Evolutionary conservation across 108 stramenopile genomes (phyloP).

Genomic region (Cafeteria roenbergensis): DNA sequence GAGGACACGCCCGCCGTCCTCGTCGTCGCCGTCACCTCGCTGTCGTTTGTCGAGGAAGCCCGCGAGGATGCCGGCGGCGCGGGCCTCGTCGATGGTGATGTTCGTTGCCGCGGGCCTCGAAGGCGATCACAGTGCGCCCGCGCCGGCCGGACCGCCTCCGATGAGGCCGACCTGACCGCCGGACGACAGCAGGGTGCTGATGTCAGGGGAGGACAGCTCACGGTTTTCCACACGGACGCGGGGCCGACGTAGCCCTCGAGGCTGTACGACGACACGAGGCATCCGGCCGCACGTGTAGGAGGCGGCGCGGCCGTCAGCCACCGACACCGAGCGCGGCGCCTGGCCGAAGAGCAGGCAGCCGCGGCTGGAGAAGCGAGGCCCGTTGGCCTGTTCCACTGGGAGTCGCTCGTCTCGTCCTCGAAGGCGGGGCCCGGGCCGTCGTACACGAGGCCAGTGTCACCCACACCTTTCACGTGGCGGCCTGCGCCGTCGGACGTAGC

Average conservation of each 20-base stretch:
- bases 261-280: not conserved
- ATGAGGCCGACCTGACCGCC: not conserved
- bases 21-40: not conserved
- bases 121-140: not conserved
- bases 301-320: not conserved
- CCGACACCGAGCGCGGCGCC: not conserved
- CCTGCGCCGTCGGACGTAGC: too few relatives aligned
- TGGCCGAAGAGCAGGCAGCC: not conserved
- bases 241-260: not conserved
- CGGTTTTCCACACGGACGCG: not conserved
- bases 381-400: not conserved
- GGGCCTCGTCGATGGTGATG: not conserved
- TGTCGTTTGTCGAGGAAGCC: not conserved
- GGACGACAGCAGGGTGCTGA: not conserved
- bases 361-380: not conserved
- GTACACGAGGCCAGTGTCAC: not conserved
- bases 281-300: not conserved
- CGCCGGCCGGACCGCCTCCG: too few relatives aligned
- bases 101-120: not conserved
- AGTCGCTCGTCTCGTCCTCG: not conserved
- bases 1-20: not conserved
- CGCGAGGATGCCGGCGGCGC: not conserved
- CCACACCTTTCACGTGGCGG: not conserved
- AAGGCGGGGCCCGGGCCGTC: not conserved
- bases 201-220: not conserved